Conservation (phyloP, 2,329 filamentous ascomycete genomes). For the Neofusicoccum umdonicola region DNA sequence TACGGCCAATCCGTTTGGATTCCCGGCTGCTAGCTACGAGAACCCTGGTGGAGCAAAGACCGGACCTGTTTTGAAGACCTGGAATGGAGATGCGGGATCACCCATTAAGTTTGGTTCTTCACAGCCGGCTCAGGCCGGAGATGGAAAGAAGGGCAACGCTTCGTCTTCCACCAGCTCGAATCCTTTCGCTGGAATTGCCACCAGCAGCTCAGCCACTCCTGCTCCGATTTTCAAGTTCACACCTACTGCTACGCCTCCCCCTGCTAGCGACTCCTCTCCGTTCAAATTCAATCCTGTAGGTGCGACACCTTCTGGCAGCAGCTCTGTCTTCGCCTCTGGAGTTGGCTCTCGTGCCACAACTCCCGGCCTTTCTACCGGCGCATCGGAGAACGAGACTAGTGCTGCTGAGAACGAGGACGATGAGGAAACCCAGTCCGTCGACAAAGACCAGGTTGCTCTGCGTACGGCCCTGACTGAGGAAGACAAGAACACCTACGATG, state of each 20-base stretch:
- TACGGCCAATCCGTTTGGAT: not conserved
- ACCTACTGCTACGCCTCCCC: conserved; percentile 3
- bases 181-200: conserved; percentile 25
- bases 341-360: conserved; percentile 33
- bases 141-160: not conserved
- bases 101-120: conserved; percentile 17
- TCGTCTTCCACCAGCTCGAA: conserved; percentile 17
- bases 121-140: conserved; percentile 1
- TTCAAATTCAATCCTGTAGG: conserved; percentile 17
- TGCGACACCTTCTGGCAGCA: conserved; percentile 9
- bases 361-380: conserved; percentile 21
- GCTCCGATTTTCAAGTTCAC: conserved; percentile 13
- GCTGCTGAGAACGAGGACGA: conserved; percentile 29
- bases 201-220: not conserved
- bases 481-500: conserved; percentile 30
- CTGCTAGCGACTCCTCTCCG: conserved; percentile 11
- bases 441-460: not conserved
- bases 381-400: conserved; percentile 33
- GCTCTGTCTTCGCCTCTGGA: conserved; percentile 20
- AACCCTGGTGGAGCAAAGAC: conserved; percentile 3
- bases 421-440: conserved; percentile 29
- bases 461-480: conserved; percentile 33
- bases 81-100: conserved; percentile 13
- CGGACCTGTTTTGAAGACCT: conserved; percentile 12
- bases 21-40: conserved; percentile 5